phyloP scores from a whole-genome alignment of 306 rosid species.

The Vicia villosa region DNA sequence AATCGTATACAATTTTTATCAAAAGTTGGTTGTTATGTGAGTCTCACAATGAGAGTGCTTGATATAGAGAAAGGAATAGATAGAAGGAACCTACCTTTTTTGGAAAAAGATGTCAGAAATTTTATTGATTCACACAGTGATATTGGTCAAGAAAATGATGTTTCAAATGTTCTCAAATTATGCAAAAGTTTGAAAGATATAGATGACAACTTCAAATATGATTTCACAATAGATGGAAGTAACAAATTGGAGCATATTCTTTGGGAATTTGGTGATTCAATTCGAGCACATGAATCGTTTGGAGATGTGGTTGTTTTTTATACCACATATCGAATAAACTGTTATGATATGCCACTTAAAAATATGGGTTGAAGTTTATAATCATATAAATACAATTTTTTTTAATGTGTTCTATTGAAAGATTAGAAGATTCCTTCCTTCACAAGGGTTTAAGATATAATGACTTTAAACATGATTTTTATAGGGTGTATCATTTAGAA shows the following conservation, averaged over 20 bases:
- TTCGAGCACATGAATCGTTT: background rate
- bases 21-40: constrained; percentile 2
- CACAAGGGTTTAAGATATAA: background rate
- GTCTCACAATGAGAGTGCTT: background rate
- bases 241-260: background rate
- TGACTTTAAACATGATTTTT: too few species aligned
- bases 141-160: background rate
- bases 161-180: background rate
- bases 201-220: background rate
- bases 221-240: background rate
- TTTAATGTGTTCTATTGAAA: background rate
- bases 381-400: background rate
- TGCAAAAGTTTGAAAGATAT: background rate
- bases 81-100: too few species aligned
- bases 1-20: background rate
- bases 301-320: background rate
- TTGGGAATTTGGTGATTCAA: background rate
- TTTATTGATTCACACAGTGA: too few species aligned
- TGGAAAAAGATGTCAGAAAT: background rate
- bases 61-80: too few species aligned
- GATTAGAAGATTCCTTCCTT: background rate
- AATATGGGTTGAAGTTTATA: background rate
- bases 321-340: background rate
- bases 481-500: too few species aligned
- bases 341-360: background rate